Evolutionary conservation across 768 basidiomycete genomes (phyloP).

Genomic region (Dentipellis fragilis): DNA sequence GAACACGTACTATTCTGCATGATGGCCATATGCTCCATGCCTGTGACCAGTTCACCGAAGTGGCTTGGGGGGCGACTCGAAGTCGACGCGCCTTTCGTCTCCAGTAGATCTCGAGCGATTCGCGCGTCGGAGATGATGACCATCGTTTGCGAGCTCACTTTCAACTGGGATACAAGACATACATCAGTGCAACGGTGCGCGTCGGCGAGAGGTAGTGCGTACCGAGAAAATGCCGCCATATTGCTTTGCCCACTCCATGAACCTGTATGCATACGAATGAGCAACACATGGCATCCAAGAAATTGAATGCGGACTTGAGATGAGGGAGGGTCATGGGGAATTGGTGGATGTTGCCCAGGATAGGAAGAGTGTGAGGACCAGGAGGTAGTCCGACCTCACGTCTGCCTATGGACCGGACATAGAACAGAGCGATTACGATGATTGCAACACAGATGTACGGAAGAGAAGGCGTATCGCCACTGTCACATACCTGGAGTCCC

Average conservation of each 20-base stretch:
- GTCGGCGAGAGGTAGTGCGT: neutral
- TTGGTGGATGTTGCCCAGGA: neutral
- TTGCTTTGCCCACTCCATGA: neutral
- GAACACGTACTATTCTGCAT: neutral
- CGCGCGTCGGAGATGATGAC: neutral
- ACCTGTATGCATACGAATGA: neutral
- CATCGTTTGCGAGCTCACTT: neutral
- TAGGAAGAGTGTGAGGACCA: neutral
- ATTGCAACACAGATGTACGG: no score
- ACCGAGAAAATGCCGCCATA: neutral
- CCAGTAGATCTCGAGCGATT: neutral
- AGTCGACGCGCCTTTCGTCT: neutral
- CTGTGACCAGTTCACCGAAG: neutral
- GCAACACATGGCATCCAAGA: neutral
- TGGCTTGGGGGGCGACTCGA: neutral
- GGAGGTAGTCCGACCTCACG: neutral
- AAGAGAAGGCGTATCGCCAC: no score
- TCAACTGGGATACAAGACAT: neutral
- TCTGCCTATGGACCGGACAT: neutral
- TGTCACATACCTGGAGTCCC: no score
- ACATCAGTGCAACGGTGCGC: neutral
- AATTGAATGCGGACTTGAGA: neutral
- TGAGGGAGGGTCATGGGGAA: neutral
- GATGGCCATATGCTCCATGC: neutral
- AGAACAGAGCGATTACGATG: neutral